phyloP scores from a whole-genome alignment of 345 rosid genomes.

The Stellera chamaejasme region DNA sequence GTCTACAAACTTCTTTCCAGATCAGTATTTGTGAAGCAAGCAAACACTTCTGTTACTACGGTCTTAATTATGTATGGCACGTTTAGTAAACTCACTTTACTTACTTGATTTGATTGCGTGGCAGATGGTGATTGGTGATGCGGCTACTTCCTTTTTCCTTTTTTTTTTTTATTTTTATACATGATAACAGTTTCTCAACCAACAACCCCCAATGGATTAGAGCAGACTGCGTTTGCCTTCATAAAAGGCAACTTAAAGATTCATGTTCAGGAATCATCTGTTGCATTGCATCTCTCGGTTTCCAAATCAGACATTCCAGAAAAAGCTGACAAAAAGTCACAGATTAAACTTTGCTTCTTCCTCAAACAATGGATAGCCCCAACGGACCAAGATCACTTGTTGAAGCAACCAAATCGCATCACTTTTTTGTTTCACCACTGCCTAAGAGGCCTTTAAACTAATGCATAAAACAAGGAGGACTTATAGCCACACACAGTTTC shows the following conservation, averaged over 20 bases:
- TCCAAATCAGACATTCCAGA: constrained; percentile 28
- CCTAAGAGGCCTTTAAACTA: constrained; percentile 17
- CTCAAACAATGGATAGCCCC: constrained; percentile 77
- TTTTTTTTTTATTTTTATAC: no score
- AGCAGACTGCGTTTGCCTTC: constrained; percentile 27
- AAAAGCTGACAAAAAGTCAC: constrained; percentile 15
- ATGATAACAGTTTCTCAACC: no score
- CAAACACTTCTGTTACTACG: no score
- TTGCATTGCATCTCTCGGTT: constrained; percentile 20
- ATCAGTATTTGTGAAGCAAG: no score
- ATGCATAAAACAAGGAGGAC: constrained; percentile 13
- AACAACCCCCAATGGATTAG: neutral
- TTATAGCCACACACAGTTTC: constrained; percentile 2
- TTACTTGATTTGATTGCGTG: no score
- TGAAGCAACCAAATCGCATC: constrained; percentile 41
- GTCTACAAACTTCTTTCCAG: no score
- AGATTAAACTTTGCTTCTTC: constrained; percentile 51
- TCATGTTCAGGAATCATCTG: constrained; percentile 31
- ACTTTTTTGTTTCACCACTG: constrained; percentile 12
- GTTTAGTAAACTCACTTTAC: no score
- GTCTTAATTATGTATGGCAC: no score
- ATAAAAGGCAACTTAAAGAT: constrained; percentile 48
- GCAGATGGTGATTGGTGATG: no score
- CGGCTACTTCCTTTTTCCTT: no score
- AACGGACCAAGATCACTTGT: constrained; percentile 40